These are phyloP conservation scores for Gossypium arboreum DNA, from an alignment of 345 rosid genomes.

Conservation along the genomic window DNA sequence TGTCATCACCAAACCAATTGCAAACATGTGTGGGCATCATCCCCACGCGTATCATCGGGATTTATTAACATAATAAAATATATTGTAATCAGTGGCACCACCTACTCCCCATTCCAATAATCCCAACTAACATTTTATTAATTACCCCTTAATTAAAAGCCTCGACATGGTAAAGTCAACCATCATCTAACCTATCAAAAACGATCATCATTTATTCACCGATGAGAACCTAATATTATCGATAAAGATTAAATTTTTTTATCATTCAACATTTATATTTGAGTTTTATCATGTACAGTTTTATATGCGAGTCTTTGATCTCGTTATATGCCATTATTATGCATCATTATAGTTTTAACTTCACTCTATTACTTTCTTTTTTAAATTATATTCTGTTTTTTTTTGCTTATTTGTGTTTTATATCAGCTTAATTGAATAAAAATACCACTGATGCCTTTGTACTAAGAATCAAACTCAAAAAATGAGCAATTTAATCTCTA, in stretches of 20 bases:
- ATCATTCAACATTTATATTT: neutral
- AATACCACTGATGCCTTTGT: rapidly evolving
- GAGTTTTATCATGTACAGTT: neutral
- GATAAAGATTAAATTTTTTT: rapidly evolving
- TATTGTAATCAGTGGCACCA: neutral
- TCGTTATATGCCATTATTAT: neutral
- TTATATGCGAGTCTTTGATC: too few relatives aligned
- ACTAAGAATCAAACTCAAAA: too few relatives aligned
- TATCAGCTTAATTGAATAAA: too few relatives aligned
- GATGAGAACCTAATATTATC: too few relatives aligned
- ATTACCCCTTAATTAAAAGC: neutral
- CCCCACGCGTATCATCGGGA: neutral
- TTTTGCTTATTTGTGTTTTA: too few relatives aligned
- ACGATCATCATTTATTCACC: too few relatives aligned
- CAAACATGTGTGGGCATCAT: neutral
- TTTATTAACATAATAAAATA: neutral
- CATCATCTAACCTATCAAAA: neutral
- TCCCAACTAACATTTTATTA: neutral
- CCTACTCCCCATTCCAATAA: neutral
- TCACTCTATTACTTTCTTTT: too few relatives aligned
- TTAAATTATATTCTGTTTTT: too few relatives aligned
- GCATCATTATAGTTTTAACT: too few relatives aligned
- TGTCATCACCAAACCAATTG: neutral
- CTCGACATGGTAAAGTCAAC: neutral
- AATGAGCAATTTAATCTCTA: too few relatives aligned